Base-by-base conservation (phyloP, 177 flowering plant species). In the Telopea speciosissima region DNA sequence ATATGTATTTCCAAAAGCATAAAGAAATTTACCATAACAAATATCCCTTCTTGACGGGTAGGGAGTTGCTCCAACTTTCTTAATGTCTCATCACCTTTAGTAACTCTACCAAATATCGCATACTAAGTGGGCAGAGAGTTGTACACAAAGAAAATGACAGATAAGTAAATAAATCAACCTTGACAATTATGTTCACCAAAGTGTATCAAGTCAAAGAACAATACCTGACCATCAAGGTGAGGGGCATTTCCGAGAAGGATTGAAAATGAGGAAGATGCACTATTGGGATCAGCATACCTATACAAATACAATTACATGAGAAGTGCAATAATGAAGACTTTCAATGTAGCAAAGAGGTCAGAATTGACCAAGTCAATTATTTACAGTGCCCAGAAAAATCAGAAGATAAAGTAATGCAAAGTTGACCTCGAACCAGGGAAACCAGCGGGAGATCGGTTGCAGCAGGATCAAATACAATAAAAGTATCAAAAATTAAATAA, bases 171-270 rank as follows among this genome's bases (percentile, higher is more conserved):
- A 65, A 36, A 63, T 45, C 25, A 66, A 54, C 65, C 21, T 52
- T 66, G 28, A 5, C 24, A 66, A 49, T n/a, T 10, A 33, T 45
- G 26, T 59, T 68, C 0, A 36, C 7, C 40, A 36, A 36, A 4
- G 40, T 36, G 40, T 21, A 14, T 19, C 62, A 40, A 36, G 40
- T 16, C 16, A 11, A 40, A 60, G 64, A 74, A 72, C 11, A 72
- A 65, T 74, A 92, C 97, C 89, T 87, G 74, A 40, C 89, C 81
- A 85, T 95, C 96, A 65, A 92, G 99, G 80, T 95, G 99, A 77
- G 99, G 99, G n/a, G 97, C 97, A 86, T 95, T 86, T 24, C 97
- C 97, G 56, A 92, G 91, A 81, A 95, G 97, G 26, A 95, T 91
- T 56, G 99, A 95, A 74, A 95, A 95, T 13, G 97, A 93, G 25